Evolutionary conservation across 2,329 filamentous ascomycete species (phyloP), one percentile per base, ranked within the genome.

Genomic region (Purpureocillium takamizusanense): DNA sequence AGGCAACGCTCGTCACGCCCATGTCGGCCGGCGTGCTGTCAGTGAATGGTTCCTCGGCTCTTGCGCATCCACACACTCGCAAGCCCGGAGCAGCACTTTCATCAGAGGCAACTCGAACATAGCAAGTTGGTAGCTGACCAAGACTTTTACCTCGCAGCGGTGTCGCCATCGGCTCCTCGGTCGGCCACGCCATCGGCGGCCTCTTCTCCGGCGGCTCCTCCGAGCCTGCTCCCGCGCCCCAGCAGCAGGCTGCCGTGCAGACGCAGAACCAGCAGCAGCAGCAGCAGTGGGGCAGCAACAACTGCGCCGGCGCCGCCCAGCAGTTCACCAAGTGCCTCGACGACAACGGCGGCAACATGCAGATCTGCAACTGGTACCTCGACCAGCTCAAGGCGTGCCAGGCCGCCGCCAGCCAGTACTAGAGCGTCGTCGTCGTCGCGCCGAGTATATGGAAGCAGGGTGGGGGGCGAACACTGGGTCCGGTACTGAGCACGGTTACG

Each of bases 321-420:
- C 78, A 76, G 66, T 97, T 98, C 74, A 89, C 87, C 55, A 83
- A 82, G 70, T 98, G 92, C 75, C 83, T 98, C 82, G 89, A 97
- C 63, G 86, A 97, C 58, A 84, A 98, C 65, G 71, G 80, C 59
- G 92, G 92, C 51, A 88, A 92, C 67, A 80, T 98, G 83, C 82
- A 83, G 59, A 94, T 95, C 59, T 98, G 92, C 70, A 84, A 85
- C 51, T 98, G 90, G 89, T 98, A 98, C 65, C 70, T 98, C 54
- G 92, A 98, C 63, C 90, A 98, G 76, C 74, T 98, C 65, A 90
- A 89, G 74, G 83, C 85, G 40, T 90, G 85, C 74, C 85, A 90
- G 72, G 68, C 76, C 48, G 84, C 86, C 51, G 81, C 85, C 39
- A 78, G 71, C 63, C 78, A 70, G 52, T 86, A 86, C 67, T 86